phyloP scores from a whole-genome alignment of 148 eudicot genomes.

The Amaranthus cruentus region DNA sequence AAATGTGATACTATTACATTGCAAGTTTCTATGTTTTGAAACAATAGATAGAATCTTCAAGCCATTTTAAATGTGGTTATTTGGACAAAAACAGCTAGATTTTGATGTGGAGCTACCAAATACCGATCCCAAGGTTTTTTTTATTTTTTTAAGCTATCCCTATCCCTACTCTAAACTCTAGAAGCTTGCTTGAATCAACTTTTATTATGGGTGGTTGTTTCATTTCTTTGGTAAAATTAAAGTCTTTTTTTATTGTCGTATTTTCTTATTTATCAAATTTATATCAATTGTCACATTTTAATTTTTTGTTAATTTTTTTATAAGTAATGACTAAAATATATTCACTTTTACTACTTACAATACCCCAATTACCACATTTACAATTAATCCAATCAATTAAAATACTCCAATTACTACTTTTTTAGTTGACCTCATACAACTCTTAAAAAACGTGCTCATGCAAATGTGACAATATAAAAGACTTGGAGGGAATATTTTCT shows the following conservation, averaged over 20 bases:
- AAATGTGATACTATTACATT: background rate
- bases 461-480: too few relatives aligned
- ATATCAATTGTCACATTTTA: too few relatives aligned
- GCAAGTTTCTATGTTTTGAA: background rate
- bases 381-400: too few relatives aligned
- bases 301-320: too few relatives aligned
- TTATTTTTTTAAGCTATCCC: background rate
- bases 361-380: too few relatives aligned
- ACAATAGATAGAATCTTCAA: conserved; percentile 5
- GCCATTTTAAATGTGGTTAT: background rate
- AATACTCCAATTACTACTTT: too few relatives aligned
- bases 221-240: background rate
- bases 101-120: conserved; percentile 26
- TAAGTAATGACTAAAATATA: too few relatives aligned
- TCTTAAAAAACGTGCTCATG: too few relatives aligned
- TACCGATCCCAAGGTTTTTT: conserved; percentile 10
- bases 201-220: background rate
- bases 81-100: conserved; percentile 27
- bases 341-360: too few relatives aligned
- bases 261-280: too few relatives aligned
- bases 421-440: too few relatives aligned
- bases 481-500: background rate
- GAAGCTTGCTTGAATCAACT: background rate
- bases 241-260: too few relatives aligned
- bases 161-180: background rate